A percentile compares a stretch with the other conserved stretches of the same genome.
Evolutionary conservation across 805 yeast species (phyloP).

Genomic region (Metschnikowia dekortorum): DNA sequence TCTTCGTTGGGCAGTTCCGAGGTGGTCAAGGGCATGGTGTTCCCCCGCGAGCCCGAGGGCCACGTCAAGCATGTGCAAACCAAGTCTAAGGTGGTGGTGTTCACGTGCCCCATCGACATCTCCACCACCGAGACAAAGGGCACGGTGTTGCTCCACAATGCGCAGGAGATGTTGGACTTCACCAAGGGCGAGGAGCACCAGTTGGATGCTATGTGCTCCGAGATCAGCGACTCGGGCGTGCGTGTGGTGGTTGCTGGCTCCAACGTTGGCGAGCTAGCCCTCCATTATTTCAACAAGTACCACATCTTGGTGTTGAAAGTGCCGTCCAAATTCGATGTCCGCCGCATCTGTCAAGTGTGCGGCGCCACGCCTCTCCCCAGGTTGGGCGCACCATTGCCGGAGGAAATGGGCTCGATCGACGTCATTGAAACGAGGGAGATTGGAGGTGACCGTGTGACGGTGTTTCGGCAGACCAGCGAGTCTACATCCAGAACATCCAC

Average conservation of each 20-base stretch:
- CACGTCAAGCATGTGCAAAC: conserved; percentile 57
- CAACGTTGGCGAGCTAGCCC: conserved; percentile 85
- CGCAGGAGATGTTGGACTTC: conserved; percentile 94
- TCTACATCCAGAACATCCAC: conserved; percentile 80
- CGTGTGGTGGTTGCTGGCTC: conserved; percentile 92
- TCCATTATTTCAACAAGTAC: conserved; percentile 87
- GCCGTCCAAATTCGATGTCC: conserved; percentile 88
- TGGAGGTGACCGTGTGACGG: conserved; percentile 96
- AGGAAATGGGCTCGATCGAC: conserved; percentile 87
- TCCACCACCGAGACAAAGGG: conserved; percentile 98
- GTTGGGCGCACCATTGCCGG: conserved; percentile 91
- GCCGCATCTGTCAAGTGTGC: conserved; percentile 92
- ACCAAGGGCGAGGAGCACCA: conserved; percentile 95
- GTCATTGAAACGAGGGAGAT: conserved; percentile 87
- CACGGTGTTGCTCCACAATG: conserved; percentile 91
- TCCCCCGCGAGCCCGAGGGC: conserved; percentile 97
- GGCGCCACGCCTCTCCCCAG: conserved; percentile 96
- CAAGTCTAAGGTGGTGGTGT: conserved; percentile 84
- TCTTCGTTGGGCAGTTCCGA: conserved; percentile 65
- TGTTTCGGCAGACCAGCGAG: conserved; percentile 69
- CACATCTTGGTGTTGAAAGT: conserved; percentile 82
- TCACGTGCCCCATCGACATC: conserved; percentile 90
- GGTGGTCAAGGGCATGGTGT: conserved; percentile 96
- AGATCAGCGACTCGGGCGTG: conserved; percentile 78
- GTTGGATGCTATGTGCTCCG: conserved; percentile 79